Base-by-base conservation (phyloP, 331 rosid genomes). In the Saraca asoca region DNA sequence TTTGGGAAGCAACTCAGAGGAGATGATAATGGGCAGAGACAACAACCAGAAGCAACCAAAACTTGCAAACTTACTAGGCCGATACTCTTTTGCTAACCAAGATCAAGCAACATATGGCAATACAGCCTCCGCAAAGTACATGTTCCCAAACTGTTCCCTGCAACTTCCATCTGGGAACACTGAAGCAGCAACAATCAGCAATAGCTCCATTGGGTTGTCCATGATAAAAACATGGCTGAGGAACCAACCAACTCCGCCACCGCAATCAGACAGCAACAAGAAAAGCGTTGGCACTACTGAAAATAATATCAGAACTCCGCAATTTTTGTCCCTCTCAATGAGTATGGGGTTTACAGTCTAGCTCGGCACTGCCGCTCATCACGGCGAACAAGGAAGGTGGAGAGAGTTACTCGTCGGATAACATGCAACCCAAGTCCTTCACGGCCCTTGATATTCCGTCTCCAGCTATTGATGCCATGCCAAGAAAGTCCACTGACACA, bases 221-320 rank as follows among this genome's bases (percentile, higher is more conserved):
- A 88, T 88, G 96, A 88, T 91, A 62, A 91, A 91, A 74, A 81
- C 97, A 35, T 91, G 97, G 97, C 77, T 91, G 15, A 83, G 96
- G 64, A 90, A 81, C 75, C 96, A 87, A 76, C 88, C 95, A 4
- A 62, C 79, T 2, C 67, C 33, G 12, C n/a, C n/a, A n/a, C n/a
- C n/a, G n/a, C n/a, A n/a, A n/a, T n/a, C n/a, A n/a, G n/a, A n/a
- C n/a, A n/a, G n/a, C n/a, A n/a, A n/a, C n/a, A n/a, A n/a, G n/a
- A n/a, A n/a, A n/a, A n/a, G n/a, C n/a, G n/a, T n/a, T n/a, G n/a
- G n/a, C n/a, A n/a, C n/a, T n/a, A n/a, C n/a, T n/a, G n/a, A n/a
- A n/a, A n/a, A n/a, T n/a, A n/a, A n/a, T n/a, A n/a, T n/a, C n/a
- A n/a, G n/a, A n/a, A n/a, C n/a, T n/a, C n/a, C n/a, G n/a, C n/a